Evolutionary conservation across 495 filamentous ascomycete genomes (phyloP), one percentile per base, ranked within the genome.

Genomic region (Polyplosphaeria fusca): DNA sequence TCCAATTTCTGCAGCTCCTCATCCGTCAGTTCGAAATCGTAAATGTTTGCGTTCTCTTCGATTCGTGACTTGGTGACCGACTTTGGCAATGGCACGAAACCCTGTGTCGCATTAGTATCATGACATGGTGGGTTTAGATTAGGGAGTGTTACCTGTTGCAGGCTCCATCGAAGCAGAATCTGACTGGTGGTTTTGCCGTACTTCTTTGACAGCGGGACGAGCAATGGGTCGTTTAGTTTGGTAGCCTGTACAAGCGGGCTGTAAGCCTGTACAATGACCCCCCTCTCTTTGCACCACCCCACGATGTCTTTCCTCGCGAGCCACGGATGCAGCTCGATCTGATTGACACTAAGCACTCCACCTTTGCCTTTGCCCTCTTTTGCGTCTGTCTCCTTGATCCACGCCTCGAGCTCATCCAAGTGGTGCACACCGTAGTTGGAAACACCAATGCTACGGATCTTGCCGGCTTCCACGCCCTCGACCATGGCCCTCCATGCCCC

Each of bases 241-340:
- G 81, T 72, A 1, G 79, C 84, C 61, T 86, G 78, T 0, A 91
- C 85, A 43, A 95, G 71, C 1, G 89, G 91, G 46, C 79, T 84
- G 67, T 94, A 95, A 1, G 90, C 91, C 73, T 95, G 78, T 19
- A 93, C 71, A 24, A 90, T 71, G 4, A 92, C 77, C 18, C 82
- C 82, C 25, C 85, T 75, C 65, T 82, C 75, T 53, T 77, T 64
- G 61, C 86, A 85, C 86, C 91, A 95, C 44, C 82, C 76, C 11
- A 83, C 82, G 25, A 97, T 86, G 61, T 93, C 87, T 5, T 76
- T 74, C 11, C 91, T 76, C 2, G 82, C 75, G n/a, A 86, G 82
- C 88, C 89, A 95, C 0, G 91, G 91, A 67, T 97, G 92, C 16
- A 96, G 74, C 72, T 96, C 91, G 66, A 88, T 88, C 69, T 95